These are phyloP conservation scores for Colletotrichum truncatum DNA, from an alignment of 2,329 filamentous ascomycete species.

Conservation along the genomic window DNA sequence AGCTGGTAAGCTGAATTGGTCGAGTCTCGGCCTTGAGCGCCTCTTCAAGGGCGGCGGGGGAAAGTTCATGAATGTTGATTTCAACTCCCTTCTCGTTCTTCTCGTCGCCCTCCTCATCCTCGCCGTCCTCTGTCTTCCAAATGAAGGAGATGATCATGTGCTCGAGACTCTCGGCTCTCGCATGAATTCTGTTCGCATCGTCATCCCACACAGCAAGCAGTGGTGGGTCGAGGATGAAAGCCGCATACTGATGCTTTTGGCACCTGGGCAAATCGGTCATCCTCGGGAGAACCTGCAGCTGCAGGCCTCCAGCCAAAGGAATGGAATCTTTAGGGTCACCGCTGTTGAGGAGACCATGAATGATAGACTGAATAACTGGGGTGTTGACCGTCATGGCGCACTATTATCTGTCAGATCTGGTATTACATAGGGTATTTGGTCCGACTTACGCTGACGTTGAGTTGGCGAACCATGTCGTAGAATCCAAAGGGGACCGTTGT, in stretches of 20 bases:
- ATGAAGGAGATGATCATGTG: constrained; percentile 65
- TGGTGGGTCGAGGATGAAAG: constrained; percentile 67
- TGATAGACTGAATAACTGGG: constrained; percentile 68
- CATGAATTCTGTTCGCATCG: constrained; percentile 63
- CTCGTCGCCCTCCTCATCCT: constrained; percentile 49
- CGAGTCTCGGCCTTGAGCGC: constrained; percentile 50
- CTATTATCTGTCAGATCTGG: constrained; percentile 41
- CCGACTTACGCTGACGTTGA: constrained; percentile 63
- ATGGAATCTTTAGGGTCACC: constrained; percentile 56
- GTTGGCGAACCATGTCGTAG: constrained; percentile 46
- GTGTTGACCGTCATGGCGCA: constrained; percentile 76
- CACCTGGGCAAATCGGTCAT: constrained; percentile 66
- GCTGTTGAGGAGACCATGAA: constrained; percentile 54
- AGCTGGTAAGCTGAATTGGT: constrained; percentile 62
- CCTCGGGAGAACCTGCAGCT: constrained; percentile 69
- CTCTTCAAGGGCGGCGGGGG: constrained; percentile 51
- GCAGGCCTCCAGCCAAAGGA: constrained; percentile 65
- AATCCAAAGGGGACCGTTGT: constrained; percentile 55
- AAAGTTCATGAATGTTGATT: constrained; percentile 52
- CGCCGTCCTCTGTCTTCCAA: constrained; percentile 51
- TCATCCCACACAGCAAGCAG: constrained; percentile 73
- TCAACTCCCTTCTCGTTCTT: constrained; percentile 49
- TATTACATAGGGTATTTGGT: neutral
- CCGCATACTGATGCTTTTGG: constrained; percentile 73
- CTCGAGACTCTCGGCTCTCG: constrained; percentile 61